Base-by-base conservation (phyloP, 352 stramenopile species). In the Globisporangium acanthophoron region DNA sequence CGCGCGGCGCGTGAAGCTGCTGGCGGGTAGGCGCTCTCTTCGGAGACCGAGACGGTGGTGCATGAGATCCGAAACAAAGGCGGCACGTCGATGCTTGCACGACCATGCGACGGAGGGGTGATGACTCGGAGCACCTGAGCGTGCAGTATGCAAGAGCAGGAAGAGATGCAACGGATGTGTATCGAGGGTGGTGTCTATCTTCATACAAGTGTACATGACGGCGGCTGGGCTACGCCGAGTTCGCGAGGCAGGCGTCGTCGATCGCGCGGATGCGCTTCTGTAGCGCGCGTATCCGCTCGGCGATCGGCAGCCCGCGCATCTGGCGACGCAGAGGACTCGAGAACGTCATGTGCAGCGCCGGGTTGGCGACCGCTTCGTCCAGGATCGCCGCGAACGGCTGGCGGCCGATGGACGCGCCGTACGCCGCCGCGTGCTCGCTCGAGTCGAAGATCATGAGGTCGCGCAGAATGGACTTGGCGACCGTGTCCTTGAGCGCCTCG, bases 371-470 rank as follows among this genome's bases (percentile, higher is more conserved):
- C 16, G 16, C 52, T 48, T 71, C 67, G 9, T 79, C 65, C 1
- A 86, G 56, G 47, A 84, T 72, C 0, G 71, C 74, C 11, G 62
- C 71, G 46, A 82, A 90, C 0, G 73, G 76, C 12, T 64, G 20
- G 15, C 61, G 52, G n/a, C 73, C 73, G 20, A 83, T 62, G 1
- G 62, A 68, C 0, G 18, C 51, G 18, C 71, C 76, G 31, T 90
- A 88, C 8, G 66, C 70, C 11, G 70, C 56, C 8, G 76, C 74
- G 37, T 83, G 64, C 20, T 78, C 74, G 1, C 58, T 47, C 21
- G 80, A 85, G 54, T 87, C 76, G 46, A 92, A 90, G 16, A 88
- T 65, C 71, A 89, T 82, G 55, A 90, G 74, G 37, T 90, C 76
- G 39, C 86, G 87, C 37, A 90, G 56, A 51, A 89, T 90, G 5